A percentile compares a stretch with the other conserved stretches of the same genome.
Evolutionary conservation across 768 basidiomycete genomes (phyloP).

Genomic region (Serendipita sp.): DNA sequence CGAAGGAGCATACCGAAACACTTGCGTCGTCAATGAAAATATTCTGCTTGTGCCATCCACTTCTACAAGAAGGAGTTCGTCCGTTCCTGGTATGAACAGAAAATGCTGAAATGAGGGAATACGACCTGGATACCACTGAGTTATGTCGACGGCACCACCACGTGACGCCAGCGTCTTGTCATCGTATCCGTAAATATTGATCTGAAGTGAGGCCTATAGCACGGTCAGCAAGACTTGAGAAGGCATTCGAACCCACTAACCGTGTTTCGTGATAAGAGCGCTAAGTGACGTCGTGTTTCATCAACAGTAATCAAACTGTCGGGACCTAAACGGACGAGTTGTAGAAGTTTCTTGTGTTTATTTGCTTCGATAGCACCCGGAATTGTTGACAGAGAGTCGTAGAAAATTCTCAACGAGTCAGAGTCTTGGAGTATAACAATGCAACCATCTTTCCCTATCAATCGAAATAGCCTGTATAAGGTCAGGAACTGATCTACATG

Average conservation of each 20-base stretch:
- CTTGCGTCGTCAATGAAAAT: slow-evolving; percentile 37
- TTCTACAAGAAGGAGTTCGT: slow-evolving; percentile 40
- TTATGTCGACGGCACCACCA: slow-evolving; percentile 28
- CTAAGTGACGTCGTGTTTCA: slow-evolving; percentile 34
- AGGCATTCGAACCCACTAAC: background rate
- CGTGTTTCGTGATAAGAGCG: slow-evolving; percentile 13
- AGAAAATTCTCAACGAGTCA: slow-evolving; percentile 24
- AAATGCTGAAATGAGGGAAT: slow-evolving; percentile 20
- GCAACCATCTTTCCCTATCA: slow-evolving; percentile 27
- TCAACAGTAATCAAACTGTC: slow-evolving; percentile 34
- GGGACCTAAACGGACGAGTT: slow-evolving; percentile 32
- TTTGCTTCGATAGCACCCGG: slow-evolving; percentile 16
- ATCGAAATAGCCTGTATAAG: slow-evolving; percentile 22
- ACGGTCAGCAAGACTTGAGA: background rate
- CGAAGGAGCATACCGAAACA: slow-evolving; percentile 31
- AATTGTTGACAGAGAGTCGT: slow-evolving; percentile 23
- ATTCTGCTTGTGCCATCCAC: slow-evolving; percentile 29
- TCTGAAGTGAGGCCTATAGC: slow-evolving; percentile 14
- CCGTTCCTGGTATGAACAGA: slow-evolving; percentile 33
- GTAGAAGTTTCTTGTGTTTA: slow-evolving; percentile 11
- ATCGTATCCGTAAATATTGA: slow-evolving; percentile 35
- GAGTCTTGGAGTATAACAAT: slow-evolving; percentile 28
- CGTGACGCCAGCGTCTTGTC: slow-evolving; percentile 30
- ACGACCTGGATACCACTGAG: slow-evolving; percentile 27
- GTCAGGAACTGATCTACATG: background rate